Base-by-base conservation (phyloP, 768 basidiomycete genomes). In the Suillus subalutaceus region DNA sequence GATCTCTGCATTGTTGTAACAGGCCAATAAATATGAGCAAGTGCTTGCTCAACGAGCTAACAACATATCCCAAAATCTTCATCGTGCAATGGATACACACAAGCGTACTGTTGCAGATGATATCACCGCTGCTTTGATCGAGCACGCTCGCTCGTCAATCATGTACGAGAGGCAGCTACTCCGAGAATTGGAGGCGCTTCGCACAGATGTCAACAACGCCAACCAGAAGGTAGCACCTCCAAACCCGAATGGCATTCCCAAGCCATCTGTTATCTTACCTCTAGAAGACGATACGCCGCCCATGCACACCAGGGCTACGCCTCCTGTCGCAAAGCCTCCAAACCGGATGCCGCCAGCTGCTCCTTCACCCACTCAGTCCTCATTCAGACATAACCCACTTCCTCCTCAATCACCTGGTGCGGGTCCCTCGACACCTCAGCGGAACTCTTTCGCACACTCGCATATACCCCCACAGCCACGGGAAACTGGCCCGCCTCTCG, bases 21-120 rank as follows among this genome's bases (percentile, higher is more conserved):
- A 99, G 94, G 97, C 97, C 9, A 90, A 90, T 71, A 92, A 92
- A 72, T 93, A 95, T 67, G 97, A 99, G 73, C 87, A 91, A 74
- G 84, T 88, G 9, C 86, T 99, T 32, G 89, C 91, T 4, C 87
- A 86, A 61, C 90, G 94, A n/a, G 91, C 96, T 3, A 86, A 94
- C 61, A 94, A 94, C 55, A 98, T 99, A 64, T 98, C 97, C 1
- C 89, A 93, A 71, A 96, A 98, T 71, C 83, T 99, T 20, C 96
- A 97, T 71, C 87, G 86, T 59, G 91, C 96, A 2, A 85, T 99
- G 37, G 86, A 90, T 44, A 87, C 87, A 1, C 95, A 99, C 77
- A 93, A 92, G 66, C 86, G 88, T 58, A 86, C 91, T 68, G 92
- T 96, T 37, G 92, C 97, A 63, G 93, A 96, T 64, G 97, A 99